Evolutionary conservation across 441 rosid species (phyloP).

Genomic region (Erodium trifolium): DNA sequence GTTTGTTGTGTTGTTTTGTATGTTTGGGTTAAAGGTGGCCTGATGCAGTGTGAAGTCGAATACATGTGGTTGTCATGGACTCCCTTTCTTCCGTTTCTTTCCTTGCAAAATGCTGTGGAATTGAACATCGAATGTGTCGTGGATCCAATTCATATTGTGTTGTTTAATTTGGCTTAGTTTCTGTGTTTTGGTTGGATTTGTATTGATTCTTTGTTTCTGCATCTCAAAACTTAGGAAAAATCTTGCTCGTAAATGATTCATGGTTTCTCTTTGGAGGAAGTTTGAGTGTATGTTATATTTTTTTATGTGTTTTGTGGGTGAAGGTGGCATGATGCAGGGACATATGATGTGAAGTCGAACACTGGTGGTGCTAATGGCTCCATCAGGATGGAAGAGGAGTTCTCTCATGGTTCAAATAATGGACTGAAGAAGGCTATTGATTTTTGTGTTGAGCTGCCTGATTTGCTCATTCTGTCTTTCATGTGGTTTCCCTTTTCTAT

Average conservation of each 20-base stretch:
- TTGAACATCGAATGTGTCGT: background rate
- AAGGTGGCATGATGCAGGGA: slow-evolving; percentile 97
- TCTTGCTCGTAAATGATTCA: background rate
- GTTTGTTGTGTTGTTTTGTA: background rate
- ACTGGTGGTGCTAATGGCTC: slow-evolving; percentile 94
- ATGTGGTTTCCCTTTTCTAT: background rate
- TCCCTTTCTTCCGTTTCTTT: background rate
- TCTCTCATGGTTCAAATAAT: slow-evolving; percentile 58
- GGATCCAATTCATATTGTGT: background rate
- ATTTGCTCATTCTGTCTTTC: no score
- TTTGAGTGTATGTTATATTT: background rate
- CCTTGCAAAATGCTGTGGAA: background rate
- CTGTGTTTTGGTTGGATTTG: background rate
- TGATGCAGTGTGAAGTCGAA: background rate
- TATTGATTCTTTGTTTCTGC: background rate
- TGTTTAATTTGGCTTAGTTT: background rate
- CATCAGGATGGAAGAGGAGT: slow-evolving; percentile 76
- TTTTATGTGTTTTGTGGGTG: slow-evolving; percentile 9
- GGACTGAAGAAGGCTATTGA: slow-evolving; percentile 79
- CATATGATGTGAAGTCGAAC: slow-evolving; percentile 66
- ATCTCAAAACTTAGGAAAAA: background rate
- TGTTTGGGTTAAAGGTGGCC: background rate
- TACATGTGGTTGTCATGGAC: background rate
- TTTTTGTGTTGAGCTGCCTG: slow-evolving; percentile 51
- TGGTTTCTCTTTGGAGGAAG: background rate